Conservation (phyloP, 305 asterid genomes). For the Andrographis paniculata region DNA sequence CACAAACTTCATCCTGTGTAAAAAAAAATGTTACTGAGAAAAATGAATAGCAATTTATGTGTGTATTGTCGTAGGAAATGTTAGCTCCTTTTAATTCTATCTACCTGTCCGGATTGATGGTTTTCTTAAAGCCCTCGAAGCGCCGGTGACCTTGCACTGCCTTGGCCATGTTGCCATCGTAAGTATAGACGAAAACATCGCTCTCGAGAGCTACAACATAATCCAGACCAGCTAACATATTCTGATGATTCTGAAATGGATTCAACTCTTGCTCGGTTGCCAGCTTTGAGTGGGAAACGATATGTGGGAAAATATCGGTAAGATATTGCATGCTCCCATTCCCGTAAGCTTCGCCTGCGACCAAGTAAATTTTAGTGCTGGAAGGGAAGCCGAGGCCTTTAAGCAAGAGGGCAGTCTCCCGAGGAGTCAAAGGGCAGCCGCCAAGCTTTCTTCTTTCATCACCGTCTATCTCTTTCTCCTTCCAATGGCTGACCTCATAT, state of each 20-base stretch:
- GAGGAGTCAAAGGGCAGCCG: conserved; percentile 94
- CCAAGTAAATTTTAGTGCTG: conserved; percentile 74
- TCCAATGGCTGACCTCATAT: conserved; percentile 91
- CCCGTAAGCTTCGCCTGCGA: conserved; percentile 96
- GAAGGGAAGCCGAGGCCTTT: conserved; percentile 73
- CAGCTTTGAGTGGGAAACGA: conserved; percentile 69
- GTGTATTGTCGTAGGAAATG: too few species aligned
- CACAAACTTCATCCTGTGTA: conserved; percentile 69
- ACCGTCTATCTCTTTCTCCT: conserved; percentile 93
- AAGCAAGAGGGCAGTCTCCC: conserved; percentile 90
- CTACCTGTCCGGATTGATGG: conserved; percentile 92
- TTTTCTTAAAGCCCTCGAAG: conserved; percentile 82
- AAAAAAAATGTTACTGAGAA: not conserved
- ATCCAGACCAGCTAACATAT: conserved; percentile 94
- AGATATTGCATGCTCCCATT: conserved; percentile 85
- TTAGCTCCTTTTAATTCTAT: conserved; percentile 20
- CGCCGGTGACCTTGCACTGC: conserved; percentile 99
- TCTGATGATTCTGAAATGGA: conserved; percentile 73
- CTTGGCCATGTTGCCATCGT: conserved; percentile 98
- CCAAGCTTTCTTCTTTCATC: conserved; percentile 71
- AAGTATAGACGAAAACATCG: conserved; percentile 82
- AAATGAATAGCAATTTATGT: too few species aligned
- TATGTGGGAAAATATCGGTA: conserved; percentile 59
- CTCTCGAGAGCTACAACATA: conserved; percentile 84
- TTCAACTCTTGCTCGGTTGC: conserved; percentile 65